Percentiles rank a stretch among this genome's conserved stretches.
phyloP scores from a whole-genome alignment of 345 rosid genomes.

The Lumnitzera racemosa region DNA sequence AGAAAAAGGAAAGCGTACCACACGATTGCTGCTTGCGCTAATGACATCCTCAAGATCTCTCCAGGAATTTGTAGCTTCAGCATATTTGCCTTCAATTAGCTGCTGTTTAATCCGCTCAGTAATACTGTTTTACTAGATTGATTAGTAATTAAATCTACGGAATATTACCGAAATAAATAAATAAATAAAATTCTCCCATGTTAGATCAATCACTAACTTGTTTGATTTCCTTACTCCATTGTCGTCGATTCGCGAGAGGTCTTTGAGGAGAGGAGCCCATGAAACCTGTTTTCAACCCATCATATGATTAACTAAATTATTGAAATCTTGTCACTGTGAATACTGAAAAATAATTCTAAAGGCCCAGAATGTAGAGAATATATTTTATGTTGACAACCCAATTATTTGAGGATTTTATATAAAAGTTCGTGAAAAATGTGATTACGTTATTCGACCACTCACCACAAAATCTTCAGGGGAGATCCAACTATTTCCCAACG shows the following conservation, averaged over 20 bases:
- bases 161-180: not conserved
- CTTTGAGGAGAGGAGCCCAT: conserved; percentile 87
- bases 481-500: conserved; percentile 83
- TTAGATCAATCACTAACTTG: conserved; percentile 25
- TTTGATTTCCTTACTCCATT: conserved; percentile 44
- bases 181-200: too few relatives aligned
- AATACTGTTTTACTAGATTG: conserved; percentile 25
- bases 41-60: conserved; percentile 41
- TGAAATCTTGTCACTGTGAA: too few relatives aligned
- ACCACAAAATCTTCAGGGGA: conserved; percentile 95
- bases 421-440: not conserved
- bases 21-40: conserved; percentile 32
- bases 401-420: too few relatives aligned
- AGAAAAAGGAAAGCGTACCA: conserved; percentile 37
- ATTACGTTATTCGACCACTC: conserved; percentile 4
- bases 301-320: too few relatives aligned
- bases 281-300: conserved; percentile 39
- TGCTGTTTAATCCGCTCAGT: conserved; percentile 57
- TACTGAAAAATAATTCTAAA: too few relatives aligned
- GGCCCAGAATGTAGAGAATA: too few relatives aligned
- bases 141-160: not conserved
- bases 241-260: conserved; percentile 60
- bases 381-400: too few relatives aligned
- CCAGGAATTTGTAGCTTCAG: conserved; percentile 64
- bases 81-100: conserved; percentile 34